A percentile compares a stretch with the other conserved stretches of the same genome.
These are phyloP conservation scores for Aspergillus alliaceus DNA, from an alignment of 2,329 filamentous ascomycete genomes.

Conservation along the genomic window DNA sequence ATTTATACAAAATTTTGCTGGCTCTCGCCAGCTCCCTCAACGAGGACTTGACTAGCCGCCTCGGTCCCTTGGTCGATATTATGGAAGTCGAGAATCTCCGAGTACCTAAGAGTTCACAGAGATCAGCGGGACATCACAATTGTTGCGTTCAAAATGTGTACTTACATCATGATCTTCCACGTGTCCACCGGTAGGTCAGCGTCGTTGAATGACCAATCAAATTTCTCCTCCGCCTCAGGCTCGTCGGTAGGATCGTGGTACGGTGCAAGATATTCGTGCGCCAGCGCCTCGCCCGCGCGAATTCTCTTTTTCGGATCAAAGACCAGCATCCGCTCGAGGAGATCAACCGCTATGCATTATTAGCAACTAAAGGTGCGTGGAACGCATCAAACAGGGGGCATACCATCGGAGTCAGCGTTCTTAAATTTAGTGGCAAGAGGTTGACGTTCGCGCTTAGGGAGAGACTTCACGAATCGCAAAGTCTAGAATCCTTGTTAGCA, in stretches of 20 bases:
- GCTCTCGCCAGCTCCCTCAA: constrained; percentile 24
- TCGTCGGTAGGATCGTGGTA: constrained; percentile 98
- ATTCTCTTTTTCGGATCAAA: constrained; percentile 98
- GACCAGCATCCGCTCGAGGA: constrained; percentile 94
- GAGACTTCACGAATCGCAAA: constrained; percentile 91
- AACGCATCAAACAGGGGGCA: constrained; percentile 24
- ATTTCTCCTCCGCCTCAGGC: constrained; percentile 93
- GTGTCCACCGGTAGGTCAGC: constrained; percentile 95
- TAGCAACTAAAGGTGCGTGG: constrained; percentile 5
- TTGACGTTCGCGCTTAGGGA: constrained; percentile 90
- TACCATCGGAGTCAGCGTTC: constrained; percentile 85
- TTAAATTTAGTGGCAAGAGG: constrained; percentile 87
- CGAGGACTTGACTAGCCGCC: constrained; percentile 29
- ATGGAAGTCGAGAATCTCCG: constrained; percentile 97
- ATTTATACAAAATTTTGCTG: constrained; percentile 29
- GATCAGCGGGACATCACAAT: background rate
- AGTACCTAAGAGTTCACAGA: constrained; percentile 67
- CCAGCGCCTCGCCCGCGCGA: constrained; percentile 79
- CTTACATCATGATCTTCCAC: constrained; percentile 99
- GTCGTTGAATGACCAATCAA: constrained; percentile 99
- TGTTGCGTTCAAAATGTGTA: constrained; percentile 7
- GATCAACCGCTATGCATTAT: constrained; percentile 69
- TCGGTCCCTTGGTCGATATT: constrained; percentile 68
- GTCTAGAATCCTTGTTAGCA: constrained; percentile 60
- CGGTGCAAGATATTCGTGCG: constrained; percentile 89